Evolutionary conservation across 768 basidiomycete species (phyloP).

Genomic region (Zangia roseola): DNA sequence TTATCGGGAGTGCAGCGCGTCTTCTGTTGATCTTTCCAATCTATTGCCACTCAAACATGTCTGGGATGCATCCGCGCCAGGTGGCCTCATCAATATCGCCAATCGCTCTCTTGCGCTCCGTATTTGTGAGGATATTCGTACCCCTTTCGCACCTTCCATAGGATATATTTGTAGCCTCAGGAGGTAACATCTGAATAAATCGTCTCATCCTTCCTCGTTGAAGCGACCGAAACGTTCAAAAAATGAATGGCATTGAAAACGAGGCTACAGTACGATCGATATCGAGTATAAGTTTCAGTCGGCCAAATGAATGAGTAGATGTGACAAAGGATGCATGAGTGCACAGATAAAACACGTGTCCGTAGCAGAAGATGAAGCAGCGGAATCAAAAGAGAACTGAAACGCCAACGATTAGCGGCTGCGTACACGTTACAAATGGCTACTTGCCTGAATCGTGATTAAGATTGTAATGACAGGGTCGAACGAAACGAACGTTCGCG

Average conservation of each 20-base stretch:
- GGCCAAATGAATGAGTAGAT: neutral
- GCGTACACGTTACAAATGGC: no score
- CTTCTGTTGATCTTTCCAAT: no score
- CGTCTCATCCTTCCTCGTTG: no score
- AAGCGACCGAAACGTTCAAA: neutral
- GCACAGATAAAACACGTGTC: neutral
- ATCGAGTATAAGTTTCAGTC: neutral
- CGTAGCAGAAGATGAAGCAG: neutral
- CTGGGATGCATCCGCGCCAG: no score
- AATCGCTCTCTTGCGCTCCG: no score
- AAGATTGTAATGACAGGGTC: conserved; percentile 19
- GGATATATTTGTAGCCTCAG: no score
- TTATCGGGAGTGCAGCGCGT: no score
- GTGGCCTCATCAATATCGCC: no score
- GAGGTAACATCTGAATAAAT: no score
- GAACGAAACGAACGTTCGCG: conserved; percentile 3
- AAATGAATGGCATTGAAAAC: conserved; percentile 3
- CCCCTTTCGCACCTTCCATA: no score
- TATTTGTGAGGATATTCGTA: no score
- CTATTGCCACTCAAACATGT: no score
- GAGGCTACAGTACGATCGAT: neutral
- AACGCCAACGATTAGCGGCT: neutral
- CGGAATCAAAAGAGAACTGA: conserved; percentile 17
- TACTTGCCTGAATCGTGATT: conserved; percentile 26
- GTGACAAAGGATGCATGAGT: neutral